phyloP scores from a whole-genome alignment of 768 basidiomycete genomes.

The Tylopilus intermedius region DNA sequence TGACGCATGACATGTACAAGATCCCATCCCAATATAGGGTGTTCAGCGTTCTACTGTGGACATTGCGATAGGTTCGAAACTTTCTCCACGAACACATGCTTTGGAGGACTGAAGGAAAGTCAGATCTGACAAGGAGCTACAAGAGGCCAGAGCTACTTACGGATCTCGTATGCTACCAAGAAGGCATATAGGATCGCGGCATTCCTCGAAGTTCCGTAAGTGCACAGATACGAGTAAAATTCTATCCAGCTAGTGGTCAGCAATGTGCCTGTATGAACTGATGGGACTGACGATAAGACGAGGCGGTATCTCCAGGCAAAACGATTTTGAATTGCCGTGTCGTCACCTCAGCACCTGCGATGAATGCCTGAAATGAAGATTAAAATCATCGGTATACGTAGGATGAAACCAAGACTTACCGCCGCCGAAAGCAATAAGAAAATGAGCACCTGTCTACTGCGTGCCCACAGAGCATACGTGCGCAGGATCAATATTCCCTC shows the following conservation, averaged over 20 bases:
- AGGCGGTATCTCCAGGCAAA: constrained; percentile 14
- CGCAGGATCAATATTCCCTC: constrained; percentile 24
- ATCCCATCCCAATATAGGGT: constrained; percentile 28
- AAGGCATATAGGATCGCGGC: constrained; percentile 12
- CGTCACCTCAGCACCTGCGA: constrained; percentile 13
- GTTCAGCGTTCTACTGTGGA: constrained; percentile 14
- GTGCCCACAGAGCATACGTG: constrained; percentile 25
- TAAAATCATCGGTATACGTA: background rate
- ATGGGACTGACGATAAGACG: constrained; percentile 19
- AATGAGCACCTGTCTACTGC: constrained; percentile 11
- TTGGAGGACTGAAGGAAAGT: constrained; percentile 20
- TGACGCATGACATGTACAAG: constrained; percentile 22
- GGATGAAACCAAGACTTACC: constrained; percentile 5
- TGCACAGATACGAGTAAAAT: constrained; percentile 18
- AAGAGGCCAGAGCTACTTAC: constrained; percentile 6
- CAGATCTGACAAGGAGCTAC: background rate
- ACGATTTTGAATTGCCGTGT: constrained; percentile 4
- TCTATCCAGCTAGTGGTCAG: constrained; percentile 6
- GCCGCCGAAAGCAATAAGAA: constrained; percentile 18
- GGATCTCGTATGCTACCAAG: constrained; percentile 19
- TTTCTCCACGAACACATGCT: constrained; percentile 22
- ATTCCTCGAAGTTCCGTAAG: constrained; percentile 14
- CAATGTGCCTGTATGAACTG: background rate
- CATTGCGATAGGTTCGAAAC: constrained; percentile 20
- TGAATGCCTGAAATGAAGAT: constrained; percentile 6